phyloP scores from a whole-genome alignment of 73 alveolate genomes.

The Paramecium sexaurelia region DNA sequence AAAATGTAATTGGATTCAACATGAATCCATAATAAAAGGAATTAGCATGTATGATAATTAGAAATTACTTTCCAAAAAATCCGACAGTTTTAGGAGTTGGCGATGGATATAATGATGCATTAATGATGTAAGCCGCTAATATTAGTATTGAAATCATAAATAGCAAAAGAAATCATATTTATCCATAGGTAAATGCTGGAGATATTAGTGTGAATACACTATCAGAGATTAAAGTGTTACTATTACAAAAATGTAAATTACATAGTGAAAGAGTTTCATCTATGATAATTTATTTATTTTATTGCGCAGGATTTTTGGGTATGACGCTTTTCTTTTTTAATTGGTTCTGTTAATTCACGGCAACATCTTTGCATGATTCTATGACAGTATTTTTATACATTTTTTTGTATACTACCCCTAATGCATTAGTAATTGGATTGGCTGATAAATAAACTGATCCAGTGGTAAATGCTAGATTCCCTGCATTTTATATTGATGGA shows the following conservation, averaged over 20 bases:
- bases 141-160: conserved; percentile 56
- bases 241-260: conserved; percentile 45
- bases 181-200: conserved; percentile 57
- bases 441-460: conserved; percentile 11
- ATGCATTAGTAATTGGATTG: conserved; percentile 42
- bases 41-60: background rate
- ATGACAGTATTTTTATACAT: conserved; percentile 54
- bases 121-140: conserved; percentile 66
- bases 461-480: background rate
- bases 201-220: conserved; percentile 42
- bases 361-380: conserved; percentile 63
- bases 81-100: conserved; percentile 62
- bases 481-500: conserved; percentile 61
- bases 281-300: conserved; percentile 53
- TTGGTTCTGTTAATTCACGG: conserved; percentile 65
- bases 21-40: conserved; percentile 65
- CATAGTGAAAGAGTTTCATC: conserved; percentile 23
- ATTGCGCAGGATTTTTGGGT: conserved; percentile 49
- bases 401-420: conserved; percentile 27
- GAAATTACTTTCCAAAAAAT: conserved; percentile 42
- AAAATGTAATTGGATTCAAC: conserved; percentile 61
- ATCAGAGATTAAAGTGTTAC: conserved; percentile 15
- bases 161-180: background rate
- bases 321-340: conserved; percentile 61
- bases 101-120: conserved; percentile 69